Evolutionary conservation across 108 stramenopile genomes (phyloP), one percentile per base, ranked within the genome.

Genomic region (Asterionellopsis glacialis): DNA sequence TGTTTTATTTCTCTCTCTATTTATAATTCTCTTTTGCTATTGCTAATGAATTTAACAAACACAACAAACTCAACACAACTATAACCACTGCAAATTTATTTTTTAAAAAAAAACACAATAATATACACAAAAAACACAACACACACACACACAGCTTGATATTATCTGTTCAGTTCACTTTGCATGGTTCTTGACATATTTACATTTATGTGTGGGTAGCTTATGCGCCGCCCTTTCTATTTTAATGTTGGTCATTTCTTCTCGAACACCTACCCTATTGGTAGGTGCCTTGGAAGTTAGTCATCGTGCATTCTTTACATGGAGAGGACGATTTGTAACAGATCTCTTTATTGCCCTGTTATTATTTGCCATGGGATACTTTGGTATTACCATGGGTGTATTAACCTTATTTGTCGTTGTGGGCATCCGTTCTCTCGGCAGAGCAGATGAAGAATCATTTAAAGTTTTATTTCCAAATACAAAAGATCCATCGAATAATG

Each of bases 351-450:
- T 74, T 41, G 44, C 73, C 14, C 63, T 80, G 3, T 77, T 74
- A 45, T 51, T 84, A n/a, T 84, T 74, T 64, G 79, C 70, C 41
- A 77, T 84, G 79, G 73, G 72, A 38, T 16, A 65, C 9, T 84
- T 69, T 69, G 83, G 83, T 23, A 64, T 80, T 50, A 24, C 80
- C 27, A 69, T 72, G 75, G 78, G 64, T 14, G 18, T 51, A 18
- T 21, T 61, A 10, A 84, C 83, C 0, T 55, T 80, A 5, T 43
- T 61, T 11, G 61, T 84, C 12, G 80, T 80, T 33, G 80, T 84
- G 55, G 79, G 83, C 12, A 80, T 84, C 63, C 83, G 83, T 11
- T 80, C 80, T 65, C 45, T 79, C 41, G 83, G 83, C 6, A 76
- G 77, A 22, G 80, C 73, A 54, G 79, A 84, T 41, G 76, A 79